Evolutionary conservation across 2,329 filamentous ascomycete genomes (phyloP), one percentile per base, ranked within the genome.

Genomic region (Colletotrichum filicis): DNA sequence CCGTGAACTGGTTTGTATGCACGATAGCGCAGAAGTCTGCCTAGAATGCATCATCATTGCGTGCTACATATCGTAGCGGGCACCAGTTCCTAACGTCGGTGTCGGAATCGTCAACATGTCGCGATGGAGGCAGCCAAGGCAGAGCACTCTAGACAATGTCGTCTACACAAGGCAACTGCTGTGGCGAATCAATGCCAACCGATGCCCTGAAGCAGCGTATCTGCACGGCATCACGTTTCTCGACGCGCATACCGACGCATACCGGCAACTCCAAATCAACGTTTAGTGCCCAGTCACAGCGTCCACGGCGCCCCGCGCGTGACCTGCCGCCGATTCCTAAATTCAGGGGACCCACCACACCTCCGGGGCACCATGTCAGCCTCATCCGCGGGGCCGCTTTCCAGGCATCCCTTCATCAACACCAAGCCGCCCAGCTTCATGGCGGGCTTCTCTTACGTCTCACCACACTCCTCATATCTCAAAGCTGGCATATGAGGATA

Each of bases 271-370:
- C 24, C 53, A 35, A 56, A 12, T 35, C 26, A 32, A n/a, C 58
- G 52, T 49, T 19, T 9, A 5, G 35, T 35, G 53, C 53, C 65
- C 65, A 71, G 68, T 58, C 64, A 62, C 49, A 26, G 12, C 28
- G 28, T 19, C 3, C 14, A 35, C 58, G 65, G 52, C 37, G 32
- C 56, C 42, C 69, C 52, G 37, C 69, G 65, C 69, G 59, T 72
- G 69, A 72, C 69, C 66, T 42, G 56, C 58, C 58, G 32, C 69
- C 66, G 65, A 72, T 72, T 72, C 69, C 69, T 72, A 72, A 69
- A 58, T 60, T 42, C 53, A 24, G 46, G 28, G 42, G 65, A 59
- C 69, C 65, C 69, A 72, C 68, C 69, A 61, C 65, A 52, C 69
- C 30, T 22, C 53, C 65, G 58, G 52, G 12, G 35, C 37, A 52